Evolutionary conservation across 129 eudicot species (phyloP), one percentile per base, ranked within the genome.

Genomic region (Artemisia argyi): DNA sequence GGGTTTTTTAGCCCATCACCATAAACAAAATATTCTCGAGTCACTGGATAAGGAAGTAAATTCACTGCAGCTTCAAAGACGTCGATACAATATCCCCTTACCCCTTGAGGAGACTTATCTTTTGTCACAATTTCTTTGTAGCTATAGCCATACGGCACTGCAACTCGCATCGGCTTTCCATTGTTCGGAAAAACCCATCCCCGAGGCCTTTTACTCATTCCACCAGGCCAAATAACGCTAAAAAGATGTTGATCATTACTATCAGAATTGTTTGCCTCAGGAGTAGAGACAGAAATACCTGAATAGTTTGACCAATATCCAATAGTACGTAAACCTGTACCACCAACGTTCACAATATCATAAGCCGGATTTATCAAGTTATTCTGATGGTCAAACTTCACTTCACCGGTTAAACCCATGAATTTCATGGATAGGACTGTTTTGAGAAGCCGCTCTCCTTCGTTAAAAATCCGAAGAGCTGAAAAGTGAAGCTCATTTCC

Each of bases 261-360:
- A 17, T 24, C n/a, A 5, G 17, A 8, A 18, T 87, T 71, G 19
- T 80, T 66, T 35, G 66, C 51, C 26, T 89, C 87, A 0, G 89
- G 96, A 16, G 71, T 77, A 22, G 32, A 57, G 68, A 77, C 71
- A 28, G 96, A 83, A 49, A 89, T 65, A 44, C 92, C 84, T 11
- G 89, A 89, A 53, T 46, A 73, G 61, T 89, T 79, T 28, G 89
- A 78, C 96, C 91, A 89, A 67, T 83, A 85, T 17, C 96, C 92
- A n/a, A 83, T 24, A 24, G 5, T 76, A 58, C 76, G 70, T 17
- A 46, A 26, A 26, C 96, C 89, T 1, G 80, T 81, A 10, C 89
- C 89, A 50, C 82, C 67, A 49, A 89, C 80, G 72, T 86, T 89
- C 46, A 86, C 65, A 53, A 89, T 80, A 61, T 89, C 91, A 79